Evolutionary conservation across 2,329 filamentous ascomycete species (phyloP).

Genomic region (Pestalotiopsis sp.): DNA sequence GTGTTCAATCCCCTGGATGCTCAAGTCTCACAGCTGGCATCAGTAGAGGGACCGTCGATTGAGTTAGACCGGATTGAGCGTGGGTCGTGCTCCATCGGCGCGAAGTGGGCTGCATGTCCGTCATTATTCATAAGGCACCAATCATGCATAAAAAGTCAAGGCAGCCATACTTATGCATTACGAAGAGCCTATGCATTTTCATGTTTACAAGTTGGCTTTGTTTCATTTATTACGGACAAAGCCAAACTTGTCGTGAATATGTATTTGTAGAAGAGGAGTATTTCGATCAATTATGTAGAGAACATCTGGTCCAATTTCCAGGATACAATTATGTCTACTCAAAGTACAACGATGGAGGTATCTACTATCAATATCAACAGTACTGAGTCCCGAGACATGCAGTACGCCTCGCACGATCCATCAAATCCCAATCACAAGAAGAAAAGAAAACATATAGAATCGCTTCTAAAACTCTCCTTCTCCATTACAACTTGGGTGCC

Average conservation of each 20-base stretch:
- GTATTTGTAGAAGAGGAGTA: not conserved
- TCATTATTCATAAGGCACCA: not conserved
- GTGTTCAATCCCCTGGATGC: slow-evolving; percentile 9
- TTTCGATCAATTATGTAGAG: not conserved
- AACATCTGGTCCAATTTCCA: too few relatives aligned
- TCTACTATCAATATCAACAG: not conserved
- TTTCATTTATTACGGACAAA: not conserved
- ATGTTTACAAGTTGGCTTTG: not conserved
- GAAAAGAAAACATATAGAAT: not conserved
- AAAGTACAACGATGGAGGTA: not conserved
- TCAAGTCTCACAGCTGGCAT: slow-evolving; percentile 14
- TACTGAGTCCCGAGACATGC: not conserved
- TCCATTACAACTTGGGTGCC: not conserved
- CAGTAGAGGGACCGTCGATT: not conserved
- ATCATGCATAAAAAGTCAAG: not conserved
- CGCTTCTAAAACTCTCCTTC: not conserved
- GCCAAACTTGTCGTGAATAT: not conserved
- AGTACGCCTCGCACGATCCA: not conserved
- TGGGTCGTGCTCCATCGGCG: slow-evolving; percentile 4
- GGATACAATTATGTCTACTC: too few relatives aligned
- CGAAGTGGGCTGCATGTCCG: slow-evolving; percentile 7
- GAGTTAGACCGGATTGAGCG: slow-evolving; percentile 8
- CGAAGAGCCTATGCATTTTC: not conserved
- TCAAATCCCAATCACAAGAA: not conserved
- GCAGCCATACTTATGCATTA: not conserved